These are phyloP conservation scores for Russula virescens DNA, from an alignment of 768 basidiomycete species.

Conservation along the genomic window DNA sequence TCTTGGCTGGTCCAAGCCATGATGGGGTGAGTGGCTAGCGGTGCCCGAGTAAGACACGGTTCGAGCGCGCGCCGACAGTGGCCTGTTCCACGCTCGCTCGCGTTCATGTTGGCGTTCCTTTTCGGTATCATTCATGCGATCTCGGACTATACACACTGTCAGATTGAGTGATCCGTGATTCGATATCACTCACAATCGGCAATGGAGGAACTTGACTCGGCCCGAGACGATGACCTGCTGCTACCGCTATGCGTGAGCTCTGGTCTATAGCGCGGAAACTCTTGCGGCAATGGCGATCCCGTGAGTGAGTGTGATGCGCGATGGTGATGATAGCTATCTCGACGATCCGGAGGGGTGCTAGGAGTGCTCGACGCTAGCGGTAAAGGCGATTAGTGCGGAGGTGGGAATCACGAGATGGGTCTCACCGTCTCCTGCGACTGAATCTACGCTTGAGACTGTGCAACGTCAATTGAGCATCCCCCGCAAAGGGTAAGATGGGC, in stretches of 20 bases:
- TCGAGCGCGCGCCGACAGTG: constrained; percentile 33
- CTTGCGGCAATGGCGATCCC: constrained; percentile 22
- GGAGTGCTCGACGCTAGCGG: background rate
- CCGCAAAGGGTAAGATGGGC: background rate
- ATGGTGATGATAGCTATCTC: constrained; percentile 25
- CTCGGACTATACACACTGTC: constrained; percentile 24
- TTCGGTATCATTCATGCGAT: constrained; percentile 29
- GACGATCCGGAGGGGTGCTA: constrained; percentile 17
- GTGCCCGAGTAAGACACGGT: constrained; percentile 30
- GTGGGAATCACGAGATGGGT: background rate
- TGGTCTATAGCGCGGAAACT: constrained; percentile 16
- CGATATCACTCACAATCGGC: constrained; percentile 22
- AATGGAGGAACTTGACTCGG: constrained; percentile 17
- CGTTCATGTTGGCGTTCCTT: constrained; percentile 36
- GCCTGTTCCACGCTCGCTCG: constrained; percentile 49
- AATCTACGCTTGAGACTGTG: constrained; percentile 3
- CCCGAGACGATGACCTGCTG: constrained; percentile 18
- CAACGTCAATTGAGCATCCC: background rate
- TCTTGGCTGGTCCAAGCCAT: background rate
- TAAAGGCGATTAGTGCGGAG: background rate
- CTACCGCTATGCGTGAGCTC: constrained; percentile 14
- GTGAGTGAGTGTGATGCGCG: constrained; percentile 23
- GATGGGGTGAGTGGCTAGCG: constrained; percentile 32
- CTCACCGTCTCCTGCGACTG: constrained; percentile 8
- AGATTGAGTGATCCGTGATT: background rate